Base-by-base conservation (phyloP, 2,329 filamentous ascomycete species). In the Beauveria pseudobassiana region DNA sequence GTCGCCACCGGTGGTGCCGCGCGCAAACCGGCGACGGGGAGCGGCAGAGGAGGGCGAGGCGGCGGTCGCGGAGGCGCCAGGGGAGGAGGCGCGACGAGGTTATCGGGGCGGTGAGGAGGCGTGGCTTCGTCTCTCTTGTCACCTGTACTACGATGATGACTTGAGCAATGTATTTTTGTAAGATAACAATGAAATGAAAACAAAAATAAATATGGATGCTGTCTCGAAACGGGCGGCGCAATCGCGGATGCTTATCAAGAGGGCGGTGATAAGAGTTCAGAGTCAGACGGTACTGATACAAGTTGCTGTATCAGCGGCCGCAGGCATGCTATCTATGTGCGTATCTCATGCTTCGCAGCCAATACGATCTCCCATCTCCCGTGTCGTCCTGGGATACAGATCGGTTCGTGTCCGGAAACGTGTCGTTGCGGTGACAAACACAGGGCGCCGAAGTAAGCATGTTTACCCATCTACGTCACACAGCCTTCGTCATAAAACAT, bases 1-100 rank as follows among this genome's bases (percentile, higher is more conserved):
- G 34, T 14, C 12, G 30, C 1, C 49, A 24, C n/a, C 9, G 30
- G 10, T 24, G 30, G 30, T 14, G 34, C 34, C 22, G 45, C 24
- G 34, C 53, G 42, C 16, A 58, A 42, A 22, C 12, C 34, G 63
- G 69, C 52, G 24, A 69, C 67, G 60, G 34, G 49, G 46, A 26
- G 69, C 68, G 63, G 67, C 62, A 20, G 70, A 63, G 62, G 52
- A 26, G 54, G 43, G 30, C 3, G 49, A 34, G 34, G 50, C 0
- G 54, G 45, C 18, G 22, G 59, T 2, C 30, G 49, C 18, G 42
- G 59, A 18, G 22, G 42, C 7, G 64, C 65, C 76, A 64, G 74
- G 68, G 42, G 75, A 74, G 65, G 70, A 67, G 22, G 76, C 71
- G 64, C 55, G 63, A 42, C 43, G 40, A 50, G 48, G 40, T 26